These are phyloP conservation scores for Linanthus parryae DNA, from an alignment of 148 eudicot species.

Conservation along the genomic window DNA sequence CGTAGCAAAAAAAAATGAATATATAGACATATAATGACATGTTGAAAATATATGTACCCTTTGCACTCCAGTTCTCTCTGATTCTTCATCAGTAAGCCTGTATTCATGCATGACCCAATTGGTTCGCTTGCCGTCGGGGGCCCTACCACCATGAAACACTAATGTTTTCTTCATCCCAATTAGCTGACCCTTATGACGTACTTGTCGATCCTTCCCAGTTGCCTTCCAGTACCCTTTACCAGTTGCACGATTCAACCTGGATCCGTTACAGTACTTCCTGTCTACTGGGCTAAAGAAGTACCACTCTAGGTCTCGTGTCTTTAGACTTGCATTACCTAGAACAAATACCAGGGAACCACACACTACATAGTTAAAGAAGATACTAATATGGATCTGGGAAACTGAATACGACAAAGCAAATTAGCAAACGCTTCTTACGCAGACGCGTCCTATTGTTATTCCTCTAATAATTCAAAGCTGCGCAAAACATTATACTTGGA, in stretches of 20 bases:
- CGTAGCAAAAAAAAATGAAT: neutral
- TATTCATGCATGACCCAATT: slow-evolving; percentile 49
- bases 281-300: slow-evolving; percentile 36
- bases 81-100: slow-evolving; percentile 25
- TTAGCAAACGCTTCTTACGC: neutral
- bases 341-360: neutral
- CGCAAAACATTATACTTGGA: too few relatives aligned
- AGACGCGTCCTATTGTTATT: neutral
- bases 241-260: slow-evolving; percentile 32
- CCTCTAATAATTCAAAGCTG: neutral
- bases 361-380: neutral
- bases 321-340: slow-evolving; percentile 23
- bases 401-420: neutral
- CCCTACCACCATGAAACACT: slow-evolving; percentile 31
- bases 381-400: neutral
- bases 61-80: slow-evolving; percentile 13
- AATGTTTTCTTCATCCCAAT: slow-evolving; percentile 42
- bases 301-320: slow-evolving; percentile 32
- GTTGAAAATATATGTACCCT: slow-evolving; percentile 3
- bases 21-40: too few relatives aligned
- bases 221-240: slow-evolving; percentile 40
- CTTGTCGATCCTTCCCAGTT: slow-evolving; percentile 35
- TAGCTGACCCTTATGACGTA: slow-evolving; percentile 19
- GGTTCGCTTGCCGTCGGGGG: slow-evolving; percentile 31
- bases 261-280: slow-evolving; percentile 32